Evolutionary conservation across 495 filamentous ascomycete genomes (phyloP), one percentile per base, ranked within the genome.

Genomic region (Neurospora discreta): DNA sequence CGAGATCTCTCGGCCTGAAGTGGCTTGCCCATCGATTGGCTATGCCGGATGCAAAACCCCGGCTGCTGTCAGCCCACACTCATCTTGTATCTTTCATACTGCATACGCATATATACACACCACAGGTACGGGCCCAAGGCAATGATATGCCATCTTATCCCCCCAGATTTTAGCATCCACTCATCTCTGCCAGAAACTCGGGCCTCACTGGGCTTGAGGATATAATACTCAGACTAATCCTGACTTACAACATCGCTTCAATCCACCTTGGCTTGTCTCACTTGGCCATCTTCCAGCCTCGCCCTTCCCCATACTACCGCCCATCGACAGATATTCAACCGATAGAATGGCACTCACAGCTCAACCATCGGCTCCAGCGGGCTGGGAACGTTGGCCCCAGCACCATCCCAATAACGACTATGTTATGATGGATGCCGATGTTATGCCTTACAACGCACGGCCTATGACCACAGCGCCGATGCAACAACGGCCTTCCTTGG

Each of bases 341-440:
- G 69, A 23, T 75, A 80, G 75, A 20, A 76, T 85, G 83, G 83
- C 81, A 70, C 77, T 83, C 76, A 77, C 81, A 13, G 76, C 74
- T 71, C 76, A 81, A 38, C 71, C 77, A 70, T 73, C 78, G 33
- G 74, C 78, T 15, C 74, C 76, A 41, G 71, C 78, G 10, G 70
- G 40, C 74, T 86, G 84, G 84, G 77, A 71, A 69, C 79, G 82
- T 70, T 85, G 83, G 83, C 74, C 81, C 74, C 78, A 82, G 26
- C 80, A 81, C 30, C 79, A 81, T 23, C 71, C 72, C 18, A 75
- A 67, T 69, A 41, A 69, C 20, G 79, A 82, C 20, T 85, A 81
- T 76, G 72, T 71, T 70, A 77, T 85, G 76, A 76, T 83, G 77
- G 78, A 81, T 26, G 9, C 79, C 26, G 69, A 76, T 67, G 72